phyloP scores from a whole-genome alignment of 495 filamentous ascomycete species.

The Gamarada debralockiae region DNA sequence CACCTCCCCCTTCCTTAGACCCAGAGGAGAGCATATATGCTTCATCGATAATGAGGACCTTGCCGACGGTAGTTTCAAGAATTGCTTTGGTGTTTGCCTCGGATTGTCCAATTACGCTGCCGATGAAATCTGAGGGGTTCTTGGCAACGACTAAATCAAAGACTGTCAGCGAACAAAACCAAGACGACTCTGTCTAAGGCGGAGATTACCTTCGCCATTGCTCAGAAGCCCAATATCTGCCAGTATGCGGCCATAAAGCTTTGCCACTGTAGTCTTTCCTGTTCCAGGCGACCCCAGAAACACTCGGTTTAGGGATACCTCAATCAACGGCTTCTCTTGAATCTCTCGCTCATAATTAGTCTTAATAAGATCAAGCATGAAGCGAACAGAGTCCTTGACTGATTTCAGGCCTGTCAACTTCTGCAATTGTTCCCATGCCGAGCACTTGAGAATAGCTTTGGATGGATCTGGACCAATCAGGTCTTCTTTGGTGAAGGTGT shows the following conservation, averaged over 20 bases:
- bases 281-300: conserved; percentile 71
- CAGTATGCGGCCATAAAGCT: conserved; percentile 66
- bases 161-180: background rate
- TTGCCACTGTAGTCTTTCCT: conserved; percentile 74
- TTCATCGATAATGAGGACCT: conserved; percentile 76
- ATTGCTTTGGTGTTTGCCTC: conserved; percentile 72
- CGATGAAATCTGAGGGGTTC: conserved; percentile 73
- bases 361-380: conserved; percentile 54
- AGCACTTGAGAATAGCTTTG: conserved; percentile 34
- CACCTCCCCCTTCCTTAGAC: too few relatives aligned
- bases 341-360: conserved; percentile 62
- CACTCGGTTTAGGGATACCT: conserved; percentile 62
- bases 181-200: too few relatives aligned
- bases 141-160: conserved; percentile 30
- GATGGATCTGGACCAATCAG: conserved; percentile 59
- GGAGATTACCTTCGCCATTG: conserved; percentile 50
- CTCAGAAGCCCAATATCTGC: conserved; percentile 56
- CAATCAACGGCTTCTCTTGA: conserved; percentile 49
- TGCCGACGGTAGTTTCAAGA: conserved; percentile 59
- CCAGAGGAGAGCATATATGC: conserved; percentile 54
- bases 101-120: conserved; percentile 56
- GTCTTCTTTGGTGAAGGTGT: conserved; percentile 47
- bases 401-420: conserved; percentile 53
- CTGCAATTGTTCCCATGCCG: conserved; percentile 54
- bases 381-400: conserved; percentile 59